phyloP scores from a whole-genome alignment of 257 asterid species.

The Ophiorrhiza pumila region DNA sequence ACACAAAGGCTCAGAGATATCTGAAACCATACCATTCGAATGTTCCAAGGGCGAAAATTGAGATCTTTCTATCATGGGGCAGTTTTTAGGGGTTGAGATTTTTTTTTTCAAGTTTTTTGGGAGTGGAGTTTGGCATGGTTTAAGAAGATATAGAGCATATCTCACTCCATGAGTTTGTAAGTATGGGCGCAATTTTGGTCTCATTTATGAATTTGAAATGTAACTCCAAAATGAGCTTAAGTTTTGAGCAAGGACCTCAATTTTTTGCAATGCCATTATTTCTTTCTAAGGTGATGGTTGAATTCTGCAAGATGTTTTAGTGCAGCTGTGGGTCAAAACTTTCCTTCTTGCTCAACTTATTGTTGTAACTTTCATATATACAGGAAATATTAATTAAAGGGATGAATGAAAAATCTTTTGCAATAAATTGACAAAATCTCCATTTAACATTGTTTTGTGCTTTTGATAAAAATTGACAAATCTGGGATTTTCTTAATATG shows the following conservation, averaged over 20 bases:
- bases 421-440: no score
- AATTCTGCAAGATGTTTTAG: no score
- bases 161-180: slow-evolving; percentile 4
- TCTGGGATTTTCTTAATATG: no score
- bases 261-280: neutral
- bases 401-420: no score
- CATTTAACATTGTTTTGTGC: no score
- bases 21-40: neutral
- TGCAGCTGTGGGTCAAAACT: neutral
- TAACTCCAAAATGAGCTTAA: neutral
- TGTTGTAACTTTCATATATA: no score
- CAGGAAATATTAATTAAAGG: no score
- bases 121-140: slow-evolving; percentile 3
- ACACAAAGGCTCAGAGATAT: neutral
- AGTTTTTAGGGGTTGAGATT: neutral
- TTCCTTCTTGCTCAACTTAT: neutral
- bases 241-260: neutral
- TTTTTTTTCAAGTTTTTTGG: no score
- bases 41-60: neutral
- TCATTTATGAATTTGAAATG: neutral
- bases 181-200: slow-evolving; percentile 17
- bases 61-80: neutral
- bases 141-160: neutral
- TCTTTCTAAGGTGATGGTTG: no score
- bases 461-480: no score